Evolutionary conservation across 257 asterid species (phyloP), one percentile per base, ranked within the genome.

Genomic region (Ballota nigra): DNA sequence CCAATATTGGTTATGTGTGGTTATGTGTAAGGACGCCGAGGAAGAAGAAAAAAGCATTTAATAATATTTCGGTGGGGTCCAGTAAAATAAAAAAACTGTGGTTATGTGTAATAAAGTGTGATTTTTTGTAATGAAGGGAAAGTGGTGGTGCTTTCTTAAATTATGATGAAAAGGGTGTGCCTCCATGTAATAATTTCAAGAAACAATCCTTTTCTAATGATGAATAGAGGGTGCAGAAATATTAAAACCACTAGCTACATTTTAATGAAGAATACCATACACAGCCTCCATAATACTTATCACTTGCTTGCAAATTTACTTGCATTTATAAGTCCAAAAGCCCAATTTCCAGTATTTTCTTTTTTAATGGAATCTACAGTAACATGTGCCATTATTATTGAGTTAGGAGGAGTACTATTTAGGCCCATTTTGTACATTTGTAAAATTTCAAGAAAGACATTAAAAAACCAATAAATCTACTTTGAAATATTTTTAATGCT

Each of bases 391-490:
- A 36, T 69, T 2, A 24, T 55, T 69, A 33, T 40, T 53, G 38
- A 19, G 26, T 22, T 69, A n/a, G n/a, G n/a, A 55, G 18, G 18
- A 55, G 0, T 47, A 12, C 52, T 13, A 13, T 43, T 43, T 43
- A 43, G 63, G 76, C 52, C 69, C 69, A 60, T 8, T n/a, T 59
- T 29, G 8, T 63, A 57, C n/a, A n/a, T n/a, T n/a, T n/a, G n/a
- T n/a, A n/a, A n/a, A n/a, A 20, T 55, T 55, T 55, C 61, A 20
- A 20, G 29, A 55, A 55, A 1, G 20, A 20, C 2, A 8, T 20
- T 20, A 55, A 22, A 55, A 55, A 4, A 20, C n/a, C 5, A 20
- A 20, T 12, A 10, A 11, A 11, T 12, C 0, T 23, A 11, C 4
- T 57, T 57, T 5, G 18, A 53, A 23, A 4, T 20, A 8, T 24